A percentile compares a stretch with the other conserved stretches of the same genome.
Evolutionary conservation across 1,284 basidiomycete genomes (phyloP).

Genomic region (Gomphus bonarii): DNA sequence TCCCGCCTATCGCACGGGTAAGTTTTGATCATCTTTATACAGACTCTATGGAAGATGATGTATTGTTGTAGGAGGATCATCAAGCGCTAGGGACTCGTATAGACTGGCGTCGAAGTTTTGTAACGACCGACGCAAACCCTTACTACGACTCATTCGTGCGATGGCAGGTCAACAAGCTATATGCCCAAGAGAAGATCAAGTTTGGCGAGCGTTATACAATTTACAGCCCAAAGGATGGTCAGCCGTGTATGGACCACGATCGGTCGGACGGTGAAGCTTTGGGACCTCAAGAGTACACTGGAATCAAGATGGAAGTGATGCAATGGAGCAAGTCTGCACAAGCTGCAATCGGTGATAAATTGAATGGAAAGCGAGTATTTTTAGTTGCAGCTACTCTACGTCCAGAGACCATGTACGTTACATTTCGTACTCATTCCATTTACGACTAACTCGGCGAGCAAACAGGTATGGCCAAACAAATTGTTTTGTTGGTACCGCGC

Average conservation of each 20-base stretch:
- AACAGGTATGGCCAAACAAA: constrained; percentile 94
- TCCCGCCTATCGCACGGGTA: constrained; percentile 91
- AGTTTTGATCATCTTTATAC: constrained; percentile 20
- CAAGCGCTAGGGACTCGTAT: constrained; percentile 85
- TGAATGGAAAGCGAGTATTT: constrained; percentile 75
- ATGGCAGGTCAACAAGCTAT: constrained; percentile 96
- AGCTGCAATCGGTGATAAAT: constrained; percentile 52
- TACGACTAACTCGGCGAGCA: constrained; percentile 11
- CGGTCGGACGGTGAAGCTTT: constrained; percentile 91
- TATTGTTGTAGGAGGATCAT: constrained; percentile 56
- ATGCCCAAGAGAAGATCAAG: constrained; percentile 83
- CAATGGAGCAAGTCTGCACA: constrained; percentile 66
- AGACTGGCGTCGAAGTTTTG: constrained; percentile 94
- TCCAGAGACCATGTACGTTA: constrained; percentile 88
- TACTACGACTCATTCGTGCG: constrained; percentile 97
- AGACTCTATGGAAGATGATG: not conserved
- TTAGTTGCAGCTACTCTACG: constrained; percentile 93
- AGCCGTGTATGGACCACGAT: constrained; percentile 99
- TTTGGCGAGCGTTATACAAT: constrained; percentile 99
- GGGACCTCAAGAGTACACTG: constrained; percentile 95
- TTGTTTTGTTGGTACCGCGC: constrained; percentile 86
- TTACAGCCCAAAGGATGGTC: constrained; percentile 98
- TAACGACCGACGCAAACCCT: constrained; percentile 93
- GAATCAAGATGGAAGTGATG: constrained; percentile 89
- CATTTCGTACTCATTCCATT: constrained; percentile 11